Evolutionary conservation across 345 rosid species (phyloP), one percentile per base, ranked within the genome.

Genomic region (Syzygium aqueum): DNA sequence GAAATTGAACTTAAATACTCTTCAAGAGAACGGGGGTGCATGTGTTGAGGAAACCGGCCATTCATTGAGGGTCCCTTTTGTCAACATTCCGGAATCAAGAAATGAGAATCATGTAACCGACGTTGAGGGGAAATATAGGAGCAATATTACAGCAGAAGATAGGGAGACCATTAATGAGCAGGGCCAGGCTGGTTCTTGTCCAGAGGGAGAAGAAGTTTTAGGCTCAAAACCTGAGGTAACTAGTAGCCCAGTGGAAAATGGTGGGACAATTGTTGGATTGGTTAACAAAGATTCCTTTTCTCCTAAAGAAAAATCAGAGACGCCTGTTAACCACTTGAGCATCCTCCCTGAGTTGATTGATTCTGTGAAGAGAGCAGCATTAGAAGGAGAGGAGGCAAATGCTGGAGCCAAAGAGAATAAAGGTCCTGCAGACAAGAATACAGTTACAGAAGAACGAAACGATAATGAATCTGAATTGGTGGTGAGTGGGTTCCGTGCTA

Each of bases 301-400:
- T 65, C 85, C 87, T 89, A 89, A 87, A 28, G 94, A 91, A 89
- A 93, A 91, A 87, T 88, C 77, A 22, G 93, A 91, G 90, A 90
- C 89, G 80, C 94, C 93, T 61, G 91, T 91, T 89, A 89, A 90
- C 85, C 89, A 84, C 73, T 90, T 93, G 88, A 93, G 92, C 89
- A 91, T 93, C 89, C 90, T 93, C 82, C 96, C 98, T 30, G 95
- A 93, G 86, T 89, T 96, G 87, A 92, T 94, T 87, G 96, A 94
- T 87, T 93, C 97, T 80, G 94, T 93, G 84, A 95, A 93, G 89
- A 94, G 89, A 85, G 98, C 95, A 52, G 96, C 99, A 87, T 87
- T 97, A 87, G 96, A 94, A 94, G 96, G 93, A 91, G 95, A 91
- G 86, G 98, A 91, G 90, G 94, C 93, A 85, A 95, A 95, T 93